Percentiles rank a stretch among this genome's conserved stretches.
phyloP scores from a whole-genome alignment of 768 basidiomycete species.

The Macrolepiota dolichaula region DNA sequence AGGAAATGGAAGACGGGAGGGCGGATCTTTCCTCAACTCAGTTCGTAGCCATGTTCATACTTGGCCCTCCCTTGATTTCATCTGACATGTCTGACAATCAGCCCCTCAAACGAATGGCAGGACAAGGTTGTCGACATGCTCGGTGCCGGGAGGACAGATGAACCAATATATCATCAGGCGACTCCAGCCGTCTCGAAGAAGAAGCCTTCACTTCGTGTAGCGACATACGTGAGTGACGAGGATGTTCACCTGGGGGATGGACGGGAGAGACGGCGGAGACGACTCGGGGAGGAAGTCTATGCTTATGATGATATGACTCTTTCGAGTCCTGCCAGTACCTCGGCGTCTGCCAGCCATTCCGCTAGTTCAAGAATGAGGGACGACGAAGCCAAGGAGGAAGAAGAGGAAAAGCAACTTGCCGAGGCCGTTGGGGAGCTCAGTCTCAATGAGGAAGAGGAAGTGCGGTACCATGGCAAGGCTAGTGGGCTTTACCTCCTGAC shows the following conservation, averaged over 20 bases:
- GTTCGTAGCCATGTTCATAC: slow-evolving; percentile 36
- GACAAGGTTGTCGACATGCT: slow-evolving; percentile 54
- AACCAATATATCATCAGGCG: background rate
- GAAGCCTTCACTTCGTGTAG: slow-evolving; percentile 1
- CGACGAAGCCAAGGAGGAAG: slow-evolving; percentile 18
- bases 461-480: slow-evolving; percentile 84
- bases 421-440: slow-evolving; percentile 84
- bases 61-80: background rate
- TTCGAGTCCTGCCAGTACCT: slow-evolving; percentile 14
- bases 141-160: slow-evolving; percentile 20
- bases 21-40: slow-evolving; percentile 56
- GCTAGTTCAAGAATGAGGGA: background rate
- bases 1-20: slow-evolving; percentile 14
- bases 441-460: slow-evolving; percentile 82
- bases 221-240: slow-evolving; percentile 24
- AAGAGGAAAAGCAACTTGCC: slow-evolving; percentile 41
- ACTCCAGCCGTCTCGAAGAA: background rate
- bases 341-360: slow-evolving; percentile 1
- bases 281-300: slow-evolving; percentile 33
- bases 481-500: slow-evolving; percentile 77
- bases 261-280: slow-evolving; percentile 44
- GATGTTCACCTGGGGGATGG: slow-evolving; percentile 30
- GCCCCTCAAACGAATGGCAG: slow-evolving; percentile 85
- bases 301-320: slow-evolving; percentile 19
- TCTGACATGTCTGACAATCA: slow-evolving; percentile 24